Conservation (phyloP, 192 early-diverging fungal species). For the Podila clonocystis region DNA sequence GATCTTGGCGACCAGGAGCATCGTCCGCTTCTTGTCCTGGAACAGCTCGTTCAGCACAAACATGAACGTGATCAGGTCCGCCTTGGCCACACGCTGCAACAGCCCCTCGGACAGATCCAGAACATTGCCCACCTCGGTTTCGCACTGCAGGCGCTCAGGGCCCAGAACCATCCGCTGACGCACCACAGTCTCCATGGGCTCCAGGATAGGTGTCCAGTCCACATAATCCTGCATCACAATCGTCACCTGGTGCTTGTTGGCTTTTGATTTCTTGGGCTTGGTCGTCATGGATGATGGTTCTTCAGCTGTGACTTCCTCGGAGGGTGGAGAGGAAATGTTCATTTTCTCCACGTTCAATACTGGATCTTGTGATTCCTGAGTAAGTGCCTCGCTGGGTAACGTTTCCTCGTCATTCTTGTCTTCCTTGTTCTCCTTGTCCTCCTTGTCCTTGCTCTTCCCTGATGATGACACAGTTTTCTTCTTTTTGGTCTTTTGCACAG, state of each 20-base stretch:
- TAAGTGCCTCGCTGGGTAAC: neutral
- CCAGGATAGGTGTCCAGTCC: slow-evolving; percentile 66
- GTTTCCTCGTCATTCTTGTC: neutral
- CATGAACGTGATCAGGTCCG: slow-evolving; percentile 84
- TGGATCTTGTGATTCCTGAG: neutral
- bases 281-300: neutral
- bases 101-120: slow-evolving; percentile 60
- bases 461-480: neutral
- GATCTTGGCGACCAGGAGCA: slow-evolving; percentile 78
- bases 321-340: neutral
- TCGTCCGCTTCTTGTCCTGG: slow-evolving; percentile 77
- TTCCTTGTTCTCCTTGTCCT: neutral
- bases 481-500: slow-evolving; percentile 21
- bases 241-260: slow-evolving; percentile 49
- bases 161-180: slow-evolving; percentile 64
- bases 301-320: neutral
- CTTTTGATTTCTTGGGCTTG: slow-evolving; percentile 23
- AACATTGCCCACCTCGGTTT: slow-evolving; percentile 70
- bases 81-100: slow-evolving; percentile 56
- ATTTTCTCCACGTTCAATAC: neutral
- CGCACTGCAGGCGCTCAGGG: slow-evolving; percentile 57
- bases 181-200: slow-evolving; percentile 61
- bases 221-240: slow-evolving; percentile 71
- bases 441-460: slow-evolving; percentile 4
- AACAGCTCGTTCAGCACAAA: slow-evolving; percentile 96